These are phyloP conservation scores for Populus simonii DNA, from an alignment of 345 rosid genomes.

Conservation along the genomic window DNA sequence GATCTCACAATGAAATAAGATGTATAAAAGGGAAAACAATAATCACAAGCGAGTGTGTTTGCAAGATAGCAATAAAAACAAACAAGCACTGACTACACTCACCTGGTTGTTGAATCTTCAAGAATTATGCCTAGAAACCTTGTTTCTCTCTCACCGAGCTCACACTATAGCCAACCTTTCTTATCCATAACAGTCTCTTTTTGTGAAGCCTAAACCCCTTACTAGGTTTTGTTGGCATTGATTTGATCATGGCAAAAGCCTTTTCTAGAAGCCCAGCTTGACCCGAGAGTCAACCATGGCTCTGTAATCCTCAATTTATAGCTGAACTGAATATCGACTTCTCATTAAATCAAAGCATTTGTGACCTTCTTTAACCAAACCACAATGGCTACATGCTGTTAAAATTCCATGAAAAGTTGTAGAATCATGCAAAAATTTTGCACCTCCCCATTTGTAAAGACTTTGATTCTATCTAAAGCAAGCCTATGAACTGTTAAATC, in stretches of 20 bases:
- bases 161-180: no score
- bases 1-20: no score
- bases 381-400: conserved; percentile 70
- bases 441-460: conserved; percentile 54
- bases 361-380: conserved; percentile 62
- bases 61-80: no score
- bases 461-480: conserved; percentile 46
- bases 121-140: no score
- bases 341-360: conserved; percentile 56
- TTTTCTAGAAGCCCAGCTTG: conserved; percentile 66
- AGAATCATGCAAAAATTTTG: conserved; percentile 56
- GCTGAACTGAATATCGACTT: conserved; percentile 38
- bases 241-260: conserved; percentile 53
- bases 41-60: no score
- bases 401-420: conserved; percentile 65
- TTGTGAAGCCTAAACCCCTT: no score
- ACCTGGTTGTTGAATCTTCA: no score
- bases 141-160: no score
- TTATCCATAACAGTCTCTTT: no score
- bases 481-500: conserved; percentile 75
- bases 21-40: no score
- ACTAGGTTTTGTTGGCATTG: conserved; percentile 60
- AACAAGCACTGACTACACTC: no score
- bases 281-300: conserved; percentile 71
- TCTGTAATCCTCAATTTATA: conserved; percentile 54